Percentiles rank a stretch among this genome's conserved stretches.
phyloP scores from a whole-genome alignment of 139 green algal species.

The Chlorella sp. region DNA sequence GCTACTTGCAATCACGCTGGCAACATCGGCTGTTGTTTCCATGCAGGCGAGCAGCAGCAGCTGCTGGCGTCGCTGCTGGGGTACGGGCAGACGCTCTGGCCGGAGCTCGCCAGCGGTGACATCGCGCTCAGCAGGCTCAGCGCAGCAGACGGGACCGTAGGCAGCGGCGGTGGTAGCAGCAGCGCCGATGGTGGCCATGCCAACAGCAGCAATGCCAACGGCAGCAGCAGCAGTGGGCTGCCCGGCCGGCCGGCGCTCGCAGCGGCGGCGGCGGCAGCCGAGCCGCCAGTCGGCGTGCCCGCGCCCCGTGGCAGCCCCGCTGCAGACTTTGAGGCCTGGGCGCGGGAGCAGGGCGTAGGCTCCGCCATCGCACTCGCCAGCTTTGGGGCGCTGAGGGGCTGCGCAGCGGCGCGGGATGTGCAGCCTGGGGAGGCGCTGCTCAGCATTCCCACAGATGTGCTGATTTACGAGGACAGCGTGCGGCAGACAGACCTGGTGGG shows the following conservation, averaged over 20 bases:
- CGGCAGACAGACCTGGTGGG: conserved; percentile 60
- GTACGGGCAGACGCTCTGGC: conserved; percentile 36
- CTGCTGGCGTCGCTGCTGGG: conserved; percentile 12
- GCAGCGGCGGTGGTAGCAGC: not conserved
- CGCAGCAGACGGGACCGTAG: not conserved
- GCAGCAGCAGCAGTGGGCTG: not conserved
- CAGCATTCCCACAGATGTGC: conserved; percentile 43
- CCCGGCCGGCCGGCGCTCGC: not conserved
- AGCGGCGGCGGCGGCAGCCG: not conserved
- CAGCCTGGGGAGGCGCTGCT: conserved; percentile 49
- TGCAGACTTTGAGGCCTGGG: conserved; percentile 20
- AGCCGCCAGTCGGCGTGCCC: not conserved
- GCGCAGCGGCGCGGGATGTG: conserved; percentile 44
- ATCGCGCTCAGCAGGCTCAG: not conserved
- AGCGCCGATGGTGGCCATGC: not conserved
- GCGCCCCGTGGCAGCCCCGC: conserved; percentile 29
- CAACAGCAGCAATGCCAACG: not conserved
- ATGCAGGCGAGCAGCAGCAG: not conserved
- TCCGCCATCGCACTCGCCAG: conserved; percentile 26
- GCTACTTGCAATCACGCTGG: too few species aligned
- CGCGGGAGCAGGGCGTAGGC: not conserved
- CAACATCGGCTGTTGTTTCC: too few species aligned
- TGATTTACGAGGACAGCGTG: conserved; percentile 68
- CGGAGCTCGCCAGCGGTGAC: conserved; percentile 17
- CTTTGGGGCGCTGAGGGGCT: conserved; percentile 49